Base-by-base conservation (phyloP, 1,284 basidiomycete genomes). In the Earliella scabrosa region DNA sequence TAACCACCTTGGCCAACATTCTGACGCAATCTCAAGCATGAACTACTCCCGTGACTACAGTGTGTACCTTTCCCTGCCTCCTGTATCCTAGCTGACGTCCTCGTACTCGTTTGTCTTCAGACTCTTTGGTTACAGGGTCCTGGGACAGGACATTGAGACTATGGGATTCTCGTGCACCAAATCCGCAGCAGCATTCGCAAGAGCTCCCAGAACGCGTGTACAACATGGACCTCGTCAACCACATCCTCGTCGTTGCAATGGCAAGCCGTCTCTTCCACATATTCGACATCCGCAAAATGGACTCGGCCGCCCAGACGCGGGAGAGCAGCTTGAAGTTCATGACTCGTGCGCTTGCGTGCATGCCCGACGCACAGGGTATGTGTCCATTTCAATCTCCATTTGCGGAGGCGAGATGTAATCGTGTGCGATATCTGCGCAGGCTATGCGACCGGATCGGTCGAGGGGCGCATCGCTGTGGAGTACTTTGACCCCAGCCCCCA, bases 251-350 rank as follows among this genome's bases (percentile, higher is more conserved):
- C 23, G 88, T 97, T 20, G 92, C 91, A 1, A 93, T 96, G 88
- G 94, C 94, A 1, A 93, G 91, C 60, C 82, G 95, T 4, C 76
- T 93, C 13, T 94, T 97, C 64, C 83, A 90, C 68, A 93, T 97
- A 11, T 97, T 92, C 66, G 91, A 95, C 61, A 77, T 93, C 10
- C 79, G 88, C 31, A 87, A 87, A 62, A 88, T 97, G 82, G 77
- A 82, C 55, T 73, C 79, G 50, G 86, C 90, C 0, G 79, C 83
- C 49, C 92, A 95, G 67, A 83, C 85, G 67, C 76, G 97, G 58
- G 97, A 98, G 75, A 95, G 92, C 70, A 93, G 92, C 62, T 74
- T 99, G 60, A 98, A 98, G 75, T 98, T 92, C 71, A 92, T 98
- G 89, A 96, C 96, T 31, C 77, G 95, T 47, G 90, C 88, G 51